phyloP scores from a whole-genome alignment of 208 protist genomes.

The Balamuthia mandrillaris region DNA sequence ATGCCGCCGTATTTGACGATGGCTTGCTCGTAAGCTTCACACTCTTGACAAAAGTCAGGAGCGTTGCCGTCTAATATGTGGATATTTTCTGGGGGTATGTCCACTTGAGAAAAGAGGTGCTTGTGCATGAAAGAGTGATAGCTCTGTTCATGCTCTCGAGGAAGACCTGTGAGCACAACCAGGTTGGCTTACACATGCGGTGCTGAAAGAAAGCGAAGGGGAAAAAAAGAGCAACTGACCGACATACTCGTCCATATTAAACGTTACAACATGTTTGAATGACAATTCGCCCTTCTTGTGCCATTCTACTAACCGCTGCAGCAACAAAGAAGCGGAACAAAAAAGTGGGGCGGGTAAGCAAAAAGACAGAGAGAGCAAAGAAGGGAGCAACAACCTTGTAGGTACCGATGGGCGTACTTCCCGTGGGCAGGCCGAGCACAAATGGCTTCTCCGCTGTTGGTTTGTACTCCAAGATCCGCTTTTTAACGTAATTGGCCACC shows the following conservation, averaged over 20 bases:
- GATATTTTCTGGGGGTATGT: slow-evolving; percentile 83
- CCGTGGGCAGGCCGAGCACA: slow-evolving; percentile 88
- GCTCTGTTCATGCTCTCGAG: slow-evolving; percentile 83
- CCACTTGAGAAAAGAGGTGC: slow-evolving; percentile 90
- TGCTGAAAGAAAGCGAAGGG: background rate
- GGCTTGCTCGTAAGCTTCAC: slow-evolving; percentile 86
- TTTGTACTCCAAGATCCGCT: slow-evolving; percentile 79
- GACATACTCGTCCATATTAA: slow-evolving; percentile 96
- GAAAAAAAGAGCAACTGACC: slow-evolving; percentile 56
- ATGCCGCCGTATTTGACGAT: slow-evolving; percentile 84
- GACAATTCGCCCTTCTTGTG: slow-evolving; percentile 80
- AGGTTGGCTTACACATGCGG: background rate
- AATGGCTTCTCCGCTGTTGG: slow-evolving; percentile 79
- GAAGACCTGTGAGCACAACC: background rate
- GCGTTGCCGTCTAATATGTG: slow-evolving; percentile 89
- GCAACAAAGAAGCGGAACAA: background rate
- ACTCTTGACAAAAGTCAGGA: slow-evolving; percentile 76
- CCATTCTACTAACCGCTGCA: slow-evolving; percentile 74
- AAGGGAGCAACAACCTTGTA: slow-evolving; percentile 69
- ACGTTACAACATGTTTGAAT: slow-evolving; percentile 88
- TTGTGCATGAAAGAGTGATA: slow-evolving; percentile 93
- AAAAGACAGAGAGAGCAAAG: background rate
- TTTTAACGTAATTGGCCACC: slow-evolving; percentile 80
- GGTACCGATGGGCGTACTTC: slow-evolving; percentile 79
- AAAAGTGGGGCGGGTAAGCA: background rate